Conservation (phyloP, 2,329 filamentous ascomycete genomes). For the Botrytis fabae region DNA sequence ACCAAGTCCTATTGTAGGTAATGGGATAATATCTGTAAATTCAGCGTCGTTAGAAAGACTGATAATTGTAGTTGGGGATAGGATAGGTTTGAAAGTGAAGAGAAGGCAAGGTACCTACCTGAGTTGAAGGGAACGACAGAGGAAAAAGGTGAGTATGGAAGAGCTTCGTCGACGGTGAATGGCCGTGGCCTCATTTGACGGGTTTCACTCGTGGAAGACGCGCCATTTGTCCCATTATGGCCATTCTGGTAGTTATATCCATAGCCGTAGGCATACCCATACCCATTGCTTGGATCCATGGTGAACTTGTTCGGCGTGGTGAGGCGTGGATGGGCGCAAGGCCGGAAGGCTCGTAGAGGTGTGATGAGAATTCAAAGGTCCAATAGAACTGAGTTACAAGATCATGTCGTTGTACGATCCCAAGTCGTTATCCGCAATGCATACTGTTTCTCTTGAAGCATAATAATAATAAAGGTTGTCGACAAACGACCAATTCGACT, state of each 20-base stretch:
- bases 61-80: slow-evolving; percentile 15
- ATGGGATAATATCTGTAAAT: slow-evolving; percentile 62
- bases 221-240: slow-evolving; percentile 6
- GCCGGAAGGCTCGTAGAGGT: slow-evolving; percentile 7
- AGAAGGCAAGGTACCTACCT: slow-evolving; percentile 58
- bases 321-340: slow-evolving; percentile 5
- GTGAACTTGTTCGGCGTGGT: background rate
- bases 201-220: background rate
- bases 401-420: background rate
- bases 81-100: background rate
- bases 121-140: slow-evolving; percentile 78
- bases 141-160: slow-evolving; percentile 80
- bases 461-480: background rate
- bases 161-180: slow-evolving; percentile 69
- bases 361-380: background rate
- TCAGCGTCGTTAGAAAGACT: slow-evolving; percentile 28
- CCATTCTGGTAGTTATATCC: slow-evolving; percentile 9
- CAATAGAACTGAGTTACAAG: background rate
- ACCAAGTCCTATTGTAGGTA: slow-evolving; percentile 58
- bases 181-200: slow-evolving; percentile 42
- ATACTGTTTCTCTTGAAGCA: background rate
- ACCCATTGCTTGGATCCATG: slow-evolving; percentile 13
- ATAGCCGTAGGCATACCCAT: slow-evolving; percentile 17
- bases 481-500: background rate
- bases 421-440: background rate